Evolutionary conservation across 2,329 filamentous ascomycete genomes (phyloP).

Genomic region (Diplodia mutila): DNA sequence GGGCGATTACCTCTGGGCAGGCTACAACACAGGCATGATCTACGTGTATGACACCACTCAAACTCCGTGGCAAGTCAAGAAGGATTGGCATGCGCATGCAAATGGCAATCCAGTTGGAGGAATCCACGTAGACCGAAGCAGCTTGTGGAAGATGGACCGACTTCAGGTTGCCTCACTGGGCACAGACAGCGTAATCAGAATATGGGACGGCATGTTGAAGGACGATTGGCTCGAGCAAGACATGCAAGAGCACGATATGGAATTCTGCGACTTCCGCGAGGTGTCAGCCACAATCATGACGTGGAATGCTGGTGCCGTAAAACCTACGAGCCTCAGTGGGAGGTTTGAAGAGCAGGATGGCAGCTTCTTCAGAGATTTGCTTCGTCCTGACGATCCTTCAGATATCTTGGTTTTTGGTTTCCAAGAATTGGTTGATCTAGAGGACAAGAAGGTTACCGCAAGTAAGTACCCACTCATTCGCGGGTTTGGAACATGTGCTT

Average conservation of each 20-base stretch:
- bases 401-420: constrained; percentile 96
- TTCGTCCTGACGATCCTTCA: constrained; percentile 75
- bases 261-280: constrained; percentile 85
- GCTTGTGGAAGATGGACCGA: constrained; percentile 82
- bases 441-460: constrained; percentile 97
- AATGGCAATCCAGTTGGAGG: constrained; percentile 82
- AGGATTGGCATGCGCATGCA: constrained; percentile 94
- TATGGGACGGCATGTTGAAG: constrained; percentile 92
- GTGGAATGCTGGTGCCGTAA: constrained; percentile 97
- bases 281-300: constrained; percentile 81
- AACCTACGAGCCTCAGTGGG: constrained; percentile 70
- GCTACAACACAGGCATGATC: constrained; percentile 90
- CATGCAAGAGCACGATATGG: constrained; percentile 80
- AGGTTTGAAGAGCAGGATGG: constrained; percentile 71
- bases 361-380: constrained; percentile 77
- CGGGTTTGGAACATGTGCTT: not conserved
- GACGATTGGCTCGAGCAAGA: constrained; percentile 92
- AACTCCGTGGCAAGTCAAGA: constrained; percentile 86
- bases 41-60: constrained; percentile 86
- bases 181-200: constrained; percentile 78
- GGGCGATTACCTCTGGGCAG: constrained; percentile 85
- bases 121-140: constrained; percentile 76
- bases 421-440: constrained; percentile 96
- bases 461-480: constrained; percentile 55
- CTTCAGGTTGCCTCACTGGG: constrained; percentile 86